phyloP scores from a whole-genome alignment of 2,329 filamentous ascomycete genomes.

The Beauveria varroae region DNA sequence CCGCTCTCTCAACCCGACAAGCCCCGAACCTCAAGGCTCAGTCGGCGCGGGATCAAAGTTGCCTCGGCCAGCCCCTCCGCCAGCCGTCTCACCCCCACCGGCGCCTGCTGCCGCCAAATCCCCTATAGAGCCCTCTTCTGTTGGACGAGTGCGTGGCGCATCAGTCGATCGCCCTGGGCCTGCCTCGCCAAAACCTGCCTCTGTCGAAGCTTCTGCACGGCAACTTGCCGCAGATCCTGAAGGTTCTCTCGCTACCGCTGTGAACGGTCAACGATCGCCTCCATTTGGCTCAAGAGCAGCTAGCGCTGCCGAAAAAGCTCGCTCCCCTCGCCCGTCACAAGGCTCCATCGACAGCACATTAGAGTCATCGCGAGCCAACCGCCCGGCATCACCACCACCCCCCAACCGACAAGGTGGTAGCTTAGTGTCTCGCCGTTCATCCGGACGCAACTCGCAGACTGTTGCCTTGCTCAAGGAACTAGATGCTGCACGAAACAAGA shows the following conservation, averaged over 20 bases:
- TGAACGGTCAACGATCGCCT: slow-evolving; percentile 55
- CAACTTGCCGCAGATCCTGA: slow-evolving; percentile 3
- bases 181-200: slow-evolving; percentile 5
- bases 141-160: slow-evolving; percentile 39
- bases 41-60: slow-evolving; percentile 23
- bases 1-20: neutral
- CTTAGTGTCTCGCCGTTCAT: slow-evolving; percentile 51
- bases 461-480: slow-evolving; percentile 79
- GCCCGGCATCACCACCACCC: slow-evolving; percentile 51
- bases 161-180: slow-evolving; percentile 38
- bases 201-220: neutral
- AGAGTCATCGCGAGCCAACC: slow-evolving; percentile 41
- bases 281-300: slow-evolving; percentile 37
- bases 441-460: slow-evolving; percentile 56
- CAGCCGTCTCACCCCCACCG: slow-evolving; percentile 46
- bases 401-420: slow-evolving; percentile 50
- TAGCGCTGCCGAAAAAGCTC: slow-evolving; percentile 25
- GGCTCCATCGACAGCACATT: slow-evolving; percentile 62
- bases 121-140: slow-evolving; percentile 31
- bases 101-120: slow-evolving; percentile 43
- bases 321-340: slow-evolving; percentile 36
- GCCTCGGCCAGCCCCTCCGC: slow-evolving; percentile 25
- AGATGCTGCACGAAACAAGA: slow-evolving; percentile 74
- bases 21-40: neutral
- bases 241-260: neutral